These are phyloP conservation scores for Stellera chamaejasme DNA, from an alignment of 345 rosid species.

Conservation along the genomic window DNA sequence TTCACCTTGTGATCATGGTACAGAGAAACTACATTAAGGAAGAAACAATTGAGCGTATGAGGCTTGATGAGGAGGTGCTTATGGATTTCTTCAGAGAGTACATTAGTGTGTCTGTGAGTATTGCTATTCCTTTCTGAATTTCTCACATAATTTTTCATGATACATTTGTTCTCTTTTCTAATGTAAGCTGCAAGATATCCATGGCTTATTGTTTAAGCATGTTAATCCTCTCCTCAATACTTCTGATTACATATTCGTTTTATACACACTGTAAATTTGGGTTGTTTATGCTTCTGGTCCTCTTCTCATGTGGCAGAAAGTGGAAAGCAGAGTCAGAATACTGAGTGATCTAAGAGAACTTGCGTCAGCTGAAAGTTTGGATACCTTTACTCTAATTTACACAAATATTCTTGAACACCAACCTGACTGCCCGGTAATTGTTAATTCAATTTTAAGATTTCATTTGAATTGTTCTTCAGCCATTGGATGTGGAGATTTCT, in stretches of 20 bases:
- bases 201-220: not conserved
- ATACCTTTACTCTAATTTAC: conserved; percentile 87
- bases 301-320: conserved; percentile 52
- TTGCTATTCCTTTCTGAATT: conserved; percentile 3
- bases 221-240: no score
- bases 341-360: conserved; percentile 94
- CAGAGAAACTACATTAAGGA: conserved; percentile 91
- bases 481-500: not conserved
- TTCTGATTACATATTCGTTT: not conserved
- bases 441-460: conserved; percentile 12
- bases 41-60: conserved; percentile 94
- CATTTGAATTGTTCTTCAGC: conserved; percentile 2
- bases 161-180: not conserved
- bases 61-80: conserved; percentile 92
- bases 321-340: conserved; percentile 82
- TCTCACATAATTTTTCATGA: not conserved
- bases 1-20: conserved; percentile 16
- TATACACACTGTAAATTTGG: not conserved
- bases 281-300: conserved; percentile 4
- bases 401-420: conserved; percentile 96
- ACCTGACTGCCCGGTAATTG: conserved; percentile 89
- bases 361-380: conserved; percentile 96
- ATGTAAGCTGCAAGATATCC: not conserved
- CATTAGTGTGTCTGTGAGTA: conserved; percentile 76
- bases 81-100: conserved; percentile 96